A percentile compares a stretch with the other conserved stretches of the same genome.
These are phyloP conservation scores for Penicillium roqueforti DNA, from an alignment of 495 filamentous ascomycete genomes.

Conservation along the genomic window DNA sequence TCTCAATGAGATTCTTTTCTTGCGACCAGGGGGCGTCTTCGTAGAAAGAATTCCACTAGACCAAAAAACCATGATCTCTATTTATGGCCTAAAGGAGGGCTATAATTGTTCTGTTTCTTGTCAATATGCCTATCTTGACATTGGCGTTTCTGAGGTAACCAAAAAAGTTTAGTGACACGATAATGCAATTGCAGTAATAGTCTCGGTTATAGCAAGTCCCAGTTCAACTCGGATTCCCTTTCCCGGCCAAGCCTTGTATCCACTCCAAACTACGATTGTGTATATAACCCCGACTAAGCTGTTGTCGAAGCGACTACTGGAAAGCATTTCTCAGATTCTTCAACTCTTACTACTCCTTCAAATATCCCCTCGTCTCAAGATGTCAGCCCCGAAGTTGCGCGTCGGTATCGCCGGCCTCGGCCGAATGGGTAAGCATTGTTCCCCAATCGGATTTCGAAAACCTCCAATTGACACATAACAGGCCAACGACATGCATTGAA, in stretches of 20 bases:
- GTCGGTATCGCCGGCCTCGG: constrained; percentile 45
- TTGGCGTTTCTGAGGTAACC: too few relatives aligned
- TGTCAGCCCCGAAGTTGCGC: constrained; percentile 33
- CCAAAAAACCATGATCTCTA: too few relatives aligned
- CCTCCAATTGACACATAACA: background rate
- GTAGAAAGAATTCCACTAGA: too few relatives aligned
- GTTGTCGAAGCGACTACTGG: background rate
- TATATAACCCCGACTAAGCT: background rate
- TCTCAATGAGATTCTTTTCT: too few relatives aligned
- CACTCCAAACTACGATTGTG: background rate
- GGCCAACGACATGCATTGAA: constrained; percentile 36
- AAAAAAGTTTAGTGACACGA: too few relatives aligned
- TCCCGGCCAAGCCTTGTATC: background rate
- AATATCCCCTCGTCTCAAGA: constrained; percentile 8
- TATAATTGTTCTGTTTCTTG: too few relatives aligned
- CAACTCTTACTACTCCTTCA: background rate
- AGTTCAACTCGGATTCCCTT: background rate
- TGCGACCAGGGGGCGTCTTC: too few relatives aligned
- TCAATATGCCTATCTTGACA: too few relatives aligned
- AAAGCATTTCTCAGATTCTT: background rate
- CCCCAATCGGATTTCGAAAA: background rate
- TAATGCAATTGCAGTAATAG: too few relatives aligned
- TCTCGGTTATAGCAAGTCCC: too few relatives aligned
- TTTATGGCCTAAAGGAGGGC: too few relatives aligned
- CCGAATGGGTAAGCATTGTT: constrained; percentile 43